Conservation (phyloP, 768 basidiomycete genomes). For the Termitomyces sp. region DNA sequence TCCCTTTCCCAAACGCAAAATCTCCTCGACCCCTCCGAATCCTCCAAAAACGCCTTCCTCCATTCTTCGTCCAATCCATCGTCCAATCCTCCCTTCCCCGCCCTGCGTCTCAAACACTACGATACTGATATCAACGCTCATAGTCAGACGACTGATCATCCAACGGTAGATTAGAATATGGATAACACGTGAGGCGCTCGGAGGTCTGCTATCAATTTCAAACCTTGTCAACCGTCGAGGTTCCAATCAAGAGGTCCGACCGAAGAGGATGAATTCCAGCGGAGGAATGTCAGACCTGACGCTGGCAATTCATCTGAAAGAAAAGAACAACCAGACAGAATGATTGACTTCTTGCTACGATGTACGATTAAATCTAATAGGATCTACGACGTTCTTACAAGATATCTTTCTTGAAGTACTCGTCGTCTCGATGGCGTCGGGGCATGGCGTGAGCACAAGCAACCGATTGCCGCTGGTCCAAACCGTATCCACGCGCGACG, state of each 20-base stretch:
- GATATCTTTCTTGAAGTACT: constrained; percentile 11
- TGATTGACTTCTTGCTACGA: not conserved
- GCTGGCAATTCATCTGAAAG: not conserved
- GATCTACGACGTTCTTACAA: constrained; percentile 18
- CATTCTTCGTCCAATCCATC: too few species aligned
- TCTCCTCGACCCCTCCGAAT: too few species aligned
- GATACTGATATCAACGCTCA: not conserved
- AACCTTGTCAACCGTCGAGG: not conserved
- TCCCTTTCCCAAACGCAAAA: too few species aligned
- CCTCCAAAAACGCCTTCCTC: too few species aligned
- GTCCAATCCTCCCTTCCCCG: too few species aligned
- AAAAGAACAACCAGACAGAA: not conserved
- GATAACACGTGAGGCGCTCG: not conserved
- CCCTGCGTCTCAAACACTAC: too few species aligned
- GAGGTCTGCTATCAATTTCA: not conserved
- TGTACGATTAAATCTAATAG: constrained; percentile 21
- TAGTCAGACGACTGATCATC: not conserved
- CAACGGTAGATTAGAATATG: not conserved
- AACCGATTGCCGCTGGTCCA: too few species aligned
- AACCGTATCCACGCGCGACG: too few species aligned
- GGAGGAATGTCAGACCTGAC: not conserved
- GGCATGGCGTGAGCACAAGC: constrained; percentile 18
- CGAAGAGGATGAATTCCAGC: not conserved
- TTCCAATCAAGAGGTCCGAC: not conserved
- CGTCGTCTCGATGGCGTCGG: constrained; percentile 14